Evolutionary conservation across 257 asterid species (phyloP).

Genomic region (Primulina tabacum): DNA sequence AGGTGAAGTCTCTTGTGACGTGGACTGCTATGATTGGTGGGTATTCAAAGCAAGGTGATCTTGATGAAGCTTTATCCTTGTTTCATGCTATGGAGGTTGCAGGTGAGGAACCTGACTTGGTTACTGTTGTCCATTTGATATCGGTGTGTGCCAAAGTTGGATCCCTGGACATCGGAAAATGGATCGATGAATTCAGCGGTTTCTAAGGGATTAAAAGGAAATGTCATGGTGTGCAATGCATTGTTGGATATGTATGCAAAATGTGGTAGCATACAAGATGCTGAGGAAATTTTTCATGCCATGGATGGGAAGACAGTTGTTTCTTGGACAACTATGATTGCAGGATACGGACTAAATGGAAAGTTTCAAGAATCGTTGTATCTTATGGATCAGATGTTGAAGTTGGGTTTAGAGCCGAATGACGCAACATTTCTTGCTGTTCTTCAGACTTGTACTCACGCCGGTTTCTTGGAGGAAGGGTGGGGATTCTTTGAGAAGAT

Average conservation of each 20-base stretch:
- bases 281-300: constrained; percentile 43
- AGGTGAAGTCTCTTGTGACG: constrained; percentile 45
- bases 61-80: constrained; percentile 45
- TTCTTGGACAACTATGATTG: constrained; percentile 71
- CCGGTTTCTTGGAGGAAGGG: constrained; percentile 54
- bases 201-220: constrained; percentile 43
- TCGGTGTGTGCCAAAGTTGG: constrained; percentile 71
- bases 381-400: constrained; percentile 45
- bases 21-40: constrained; percentile 79
- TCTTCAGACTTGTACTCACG: constrained; percentile 80
- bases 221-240: constrained; percentile 50
- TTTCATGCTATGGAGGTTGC: constrained; percentile 54
- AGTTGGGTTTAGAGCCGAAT: constrained; percentile 51
- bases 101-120: constrained; percentile 59
- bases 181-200: constrained; percentile 44
- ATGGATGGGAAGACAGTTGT: constrained; percentile 44
- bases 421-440: constrained; percentile 60
- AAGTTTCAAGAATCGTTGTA: constrained; percentile 41
- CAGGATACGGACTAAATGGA: constrained; percentile 66
- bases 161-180: constrained; percentile 57
- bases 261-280: constrained; percentile 60
- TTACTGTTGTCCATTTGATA: constrained; percentile 51
- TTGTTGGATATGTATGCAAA: constrained; percentile 71
- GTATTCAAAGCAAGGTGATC: constrained; percentile 49
- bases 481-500: constrained; percentile 41